These are phyloP conservation scores for Phytophthora foliorum DNA, from an alignment of 352 stramenopile species.

Conservation along the genomic window DNA sequence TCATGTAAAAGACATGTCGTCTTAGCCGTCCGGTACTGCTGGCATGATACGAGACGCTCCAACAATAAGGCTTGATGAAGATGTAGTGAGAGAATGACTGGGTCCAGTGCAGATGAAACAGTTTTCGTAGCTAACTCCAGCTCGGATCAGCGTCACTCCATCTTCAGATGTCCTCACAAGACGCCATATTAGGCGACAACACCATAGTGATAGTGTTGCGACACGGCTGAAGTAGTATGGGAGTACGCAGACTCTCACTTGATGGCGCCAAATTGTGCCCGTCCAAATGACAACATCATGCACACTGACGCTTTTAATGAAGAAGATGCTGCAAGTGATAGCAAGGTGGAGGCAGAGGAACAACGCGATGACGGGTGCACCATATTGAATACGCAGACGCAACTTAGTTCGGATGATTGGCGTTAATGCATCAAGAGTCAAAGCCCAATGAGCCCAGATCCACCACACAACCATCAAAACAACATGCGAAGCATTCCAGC, in stretches of 20 bases:
- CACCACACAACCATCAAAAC: slow-evolving; percentile 12
- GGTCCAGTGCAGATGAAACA: background rate
- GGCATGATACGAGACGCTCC: background rate
- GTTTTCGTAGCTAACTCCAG: background rate
- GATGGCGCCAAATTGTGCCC: background rate
- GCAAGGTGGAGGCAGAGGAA: background rate
- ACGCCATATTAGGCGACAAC: background rate
- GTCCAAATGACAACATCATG: background rate
- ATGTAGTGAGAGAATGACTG: background rate
- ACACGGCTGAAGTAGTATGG: slow-evolving; percentile 6
- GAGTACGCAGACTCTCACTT: background rate
- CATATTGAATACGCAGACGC: background rate
- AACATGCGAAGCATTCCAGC: slow-evolving; percentile 8
- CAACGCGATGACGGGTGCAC: background rate
- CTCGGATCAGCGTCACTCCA: background rate
- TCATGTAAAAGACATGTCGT: no score
- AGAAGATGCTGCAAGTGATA: background rate
- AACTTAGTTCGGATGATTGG: slow-evolving; percentile 28
- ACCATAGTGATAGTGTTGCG: background rate
- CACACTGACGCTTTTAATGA: background rate
- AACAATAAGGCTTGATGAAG: background rate
- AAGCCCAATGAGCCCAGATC: slow-evolving; percentile 29
- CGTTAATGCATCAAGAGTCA: slow-evolving; percentile 36
- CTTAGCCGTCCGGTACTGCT: no score
- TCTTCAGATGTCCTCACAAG: background rate